phyloP scores from a whole-genome alignment of 1,284 basidiomycete genomes.

The Trichosporon coremiiforme region DNA sequence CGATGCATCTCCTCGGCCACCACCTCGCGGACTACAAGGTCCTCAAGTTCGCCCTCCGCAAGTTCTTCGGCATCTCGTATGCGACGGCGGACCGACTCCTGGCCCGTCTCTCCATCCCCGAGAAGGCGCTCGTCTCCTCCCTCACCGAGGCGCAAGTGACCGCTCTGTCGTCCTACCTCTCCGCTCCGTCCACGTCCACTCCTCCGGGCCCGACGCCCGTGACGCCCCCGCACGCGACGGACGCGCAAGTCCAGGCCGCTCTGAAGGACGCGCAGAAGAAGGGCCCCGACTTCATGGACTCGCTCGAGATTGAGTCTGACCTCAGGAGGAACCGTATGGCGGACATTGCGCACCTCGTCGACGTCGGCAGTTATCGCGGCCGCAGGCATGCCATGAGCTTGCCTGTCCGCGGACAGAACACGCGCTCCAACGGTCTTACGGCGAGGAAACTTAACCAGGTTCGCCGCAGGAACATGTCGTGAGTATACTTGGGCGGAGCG shows the following conservation, averaged over 20 bases:
- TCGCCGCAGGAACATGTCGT: constrained; percentile 21
- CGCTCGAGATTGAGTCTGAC: constrained; percentile 61
- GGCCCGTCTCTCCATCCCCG: constrained; percentile 60
- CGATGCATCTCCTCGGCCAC: constrained; percentile 58
- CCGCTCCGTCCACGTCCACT: constrained; percentile 57
- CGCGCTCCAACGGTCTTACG: constrained; percentile 60
- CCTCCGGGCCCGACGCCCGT: constrained; percentile 47
- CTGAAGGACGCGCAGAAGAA: constrained; percentile 18
- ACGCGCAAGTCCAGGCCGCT: constrained; percentile 12
- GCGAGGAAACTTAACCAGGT: constrained; percentile 60
- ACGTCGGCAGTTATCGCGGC: constrained; percentile 60
- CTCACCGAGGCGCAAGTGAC: constrained; percentile 61
- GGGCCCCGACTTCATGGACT: constrained; percentile 54
- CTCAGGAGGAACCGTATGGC: constrained; percentile 57
- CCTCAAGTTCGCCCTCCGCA: constrained; percentile 59
- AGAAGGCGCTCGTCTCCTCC: constrained; percentile 54
- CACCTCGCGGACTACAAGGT: constrained; percentile 59
- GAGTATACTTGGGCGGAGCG: not conserved
- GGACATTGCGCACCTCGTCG: constrained; percentile 61
- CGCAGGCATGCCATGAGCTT: constrained; percentile 59
- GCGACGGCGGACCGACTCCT: constrained; percentile 57
- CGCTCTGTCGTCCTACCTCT: constrained; percentile 61
- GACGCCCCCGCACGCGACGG: constrained; percentile 13
- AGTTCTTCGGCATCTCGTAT: constrained; percentile 61
- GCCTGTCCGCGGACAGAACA: constrained; percentile 62